Conservation (phyloP, 306 rosid species). For the Ormosia semicastrata region DNA sequence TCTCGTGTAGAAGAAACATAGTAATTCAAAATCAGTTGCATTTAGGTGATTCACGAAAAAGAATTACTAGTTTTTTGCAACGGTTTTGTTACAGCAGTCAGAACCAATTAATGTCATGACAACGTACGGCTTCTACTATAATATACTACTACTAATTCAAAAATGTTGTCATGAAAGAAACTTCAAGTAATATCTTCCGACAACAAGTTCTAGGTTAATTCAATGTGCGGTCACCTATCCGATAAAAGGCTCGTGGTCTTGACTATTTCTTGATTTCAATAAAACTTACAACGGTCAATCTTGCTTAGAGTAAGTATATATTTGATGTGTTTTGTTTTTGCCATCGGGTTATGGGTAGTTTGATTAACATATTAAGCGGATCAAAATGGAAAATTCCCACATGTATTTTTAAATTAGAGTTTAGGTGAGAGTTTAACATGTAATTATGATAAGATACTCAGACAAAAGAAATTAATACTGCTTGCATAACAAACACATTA, state of each 20-base stretch:
- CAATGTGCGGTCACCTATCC: not conserved
- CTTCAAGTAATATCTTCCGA: not conserved
- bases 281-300: not conserved
- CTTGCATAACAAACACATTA: not conserved
- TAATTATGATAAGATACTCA: too few relatives aligned
- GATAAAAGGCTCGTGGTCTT: not conserved
- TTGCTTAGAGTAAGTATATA: not conserved
- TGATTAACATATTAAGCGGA: not conserved
- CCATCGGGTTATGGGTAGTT: not conserved
- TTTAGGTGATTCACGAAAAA: not conserved
- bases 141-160: too few relatives aligned
- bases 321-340: not conserved
- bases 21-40: not conserved
- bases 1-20: not conserved
- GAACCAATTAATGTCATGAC: not conserved
- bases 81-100: conserved; percentile 3
- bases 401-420: too few relatives aligned
- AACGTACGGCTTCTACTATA: not conserved
- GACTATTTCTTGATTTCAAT: not conserved
- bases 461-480: not conserved
- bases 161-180: not conserved
- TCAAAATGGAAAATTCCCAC: not conserved
- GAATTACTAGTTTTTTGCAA: not conserved
- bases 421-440: not conserved
- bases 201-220: not conserved